Base-by-base conservation (phyloP, 1,284 basidiomycete genomes). In the Violaceomyces palustris region DNA sequence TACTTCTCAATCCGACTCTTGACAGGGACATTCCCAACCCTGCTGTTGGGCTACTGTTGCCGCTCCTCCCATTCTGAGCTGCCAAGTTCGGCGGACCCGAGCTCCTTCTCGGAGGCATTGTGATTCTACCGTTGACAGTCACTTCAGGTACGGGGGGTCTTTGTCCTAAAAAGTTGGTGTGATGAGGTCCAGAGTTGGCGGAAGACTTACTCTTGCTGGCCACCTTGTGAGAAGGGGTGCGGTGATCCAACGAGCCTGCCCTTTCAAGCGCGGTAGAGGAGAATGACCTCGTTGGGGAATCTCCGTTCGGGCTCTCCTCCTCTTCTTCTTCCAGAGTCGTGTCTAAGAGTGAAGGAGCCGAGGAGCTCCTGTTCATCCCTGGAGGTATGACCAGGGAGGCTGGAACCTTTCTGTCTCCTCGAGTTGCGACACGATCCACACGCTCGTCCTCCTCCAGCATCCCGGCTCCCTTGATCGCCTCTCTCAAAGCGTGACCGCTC, bases 401-500 rank as follows among this genome's bases (percentile, higher is more conserved):
- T 12, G 18, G 6, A 12, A 12, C 6, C 29, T 4, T 17, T 30
- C 29, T 17, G 14, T 30, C 29, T 30, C 27, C 22, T 19, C 39
- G 8, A n/a, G n/a, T n/a, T n/a, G n/a, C n/a, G n/a, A n/a, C n/a
- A n/a, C n/a, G n/a, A n/a, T 14, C 17, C 29, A 12, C 18, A 17
- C 4, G 9, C 27, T n/a, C 8, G 3, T 12, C 41, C 11, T 41
- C 41, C n/a, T 7, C 18, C 25, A 54, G 28, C 10, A 59, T 50
- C 1, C 45, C 39, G 6, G 56, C 50, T 18, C 50, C 51, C 4
- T 42, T 35, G 3, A 59, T 48, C 1, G 56, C 56, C 17, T 48
- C 21, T 30, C 43, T 27, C 15, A 60, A 19, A 36, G 52, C 57
- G 1, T 45, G 45, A 9, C 57, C 93, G 0, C 82, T 82, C 32